Base-by-base conservation (phyloP, 2,329 filamentous ascomycete species). In the Lecanosticta acicola region DNA sequence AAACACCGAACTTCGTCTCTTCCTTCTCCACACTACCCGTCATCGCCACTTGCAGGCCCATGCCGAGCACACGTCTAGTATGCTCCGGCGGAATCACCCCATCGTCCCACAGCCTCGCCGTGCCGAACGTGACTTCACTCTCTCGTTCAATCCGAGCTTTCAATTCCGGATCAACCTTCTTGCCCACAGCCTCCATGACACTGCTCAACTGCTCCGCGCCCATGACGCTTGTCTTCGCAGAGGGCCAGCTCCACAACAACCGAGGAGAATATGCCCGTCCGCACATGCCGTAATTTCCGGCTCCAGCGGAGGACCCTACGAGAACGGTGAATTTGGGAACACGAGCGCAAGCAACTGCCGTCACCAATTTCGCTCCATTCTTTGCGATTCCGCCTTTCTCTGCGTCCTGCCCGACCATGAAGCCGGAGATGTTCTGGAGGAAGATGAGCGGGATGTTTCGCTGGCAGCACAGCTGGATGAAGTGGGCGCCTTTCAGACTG, bases 231-330 rank as follows among this genome's bases (percentile, higher is more conserved):
- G 95, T 88, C 63, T 86, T 85, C n/a, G 93, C 89, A 59, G 94
- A 95, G 33, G 93, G 93, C 93, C 93, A 98, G 76, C 91, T 94
- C 82, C 88, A 96, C 50, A 97, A 69, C 67, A 97, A 88, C 10
- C 89, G 76, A 0, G 91, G 91, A n/a, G 80, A 81, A 68, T 96
- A 98, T 1, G 93, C 91, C 41, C 93, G 79, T 17, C 93, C 93
- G 64, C 80, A 97, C 93, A 98, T 98, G 59, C 91, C 93, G 65
- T 98, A 98, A 68, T 97, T 98, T 3, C 93, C 93, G 5, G 91
- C 91, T 48, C 91, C 91, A 55, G 93, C 93, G 65, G 84, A 90
- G 21, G 85, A 86, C 18, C 93, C 93, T n/a, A 96, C 84, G 1
- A 98, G 87, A 13, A 98, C 87, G 0, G 93, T 98, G 63, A 97